Evolutionary conservation across 2,329 filamentous ascomycete species (phyloP).

Genomic region (Fusarium sp.): DNA sequence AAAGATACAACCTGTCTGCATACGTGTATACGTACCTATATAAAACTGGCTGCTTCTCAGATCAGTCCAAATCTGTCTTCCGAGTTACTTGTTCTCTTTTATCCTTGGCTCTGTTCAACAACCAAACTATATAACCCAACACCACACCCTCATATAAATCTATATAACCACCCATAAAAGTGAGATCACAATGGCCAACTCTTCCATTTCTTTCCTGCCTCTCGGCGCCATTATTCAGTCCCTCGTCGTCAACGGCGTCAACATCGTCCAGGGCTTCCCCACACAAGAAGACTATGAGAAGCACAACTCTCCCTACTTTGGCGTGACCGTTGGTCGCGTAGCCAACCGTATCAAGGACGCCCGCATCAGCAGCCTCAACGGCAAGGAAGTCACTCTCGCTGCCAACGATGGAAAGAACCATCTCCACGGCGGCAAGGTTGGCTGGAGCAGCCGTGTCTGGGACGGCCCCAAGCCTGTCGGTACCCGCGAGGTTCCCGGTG

Average conservation of each 20-base stretch:
- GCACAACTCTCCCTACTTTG: constrained; percentile 84
- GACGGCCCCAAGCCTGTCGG: constrained; percentile 74
- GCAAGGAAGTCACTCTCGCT: constrained; percentile 73
- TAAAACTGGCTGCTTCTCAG: constrained; percentile 35
- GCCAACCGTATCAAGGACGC: constrained; percentile 84
- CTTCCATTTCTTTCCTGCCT: constrained; percentile 74
- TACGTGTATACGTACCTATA: constrained; percentile 9
- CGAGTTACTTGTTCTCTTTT: constrained; percentile 8
- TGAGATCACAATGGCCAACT: constrained; percentile 55
- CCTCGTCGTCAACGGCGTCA: constrained; percentile 79
- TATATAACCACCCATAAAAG: not conserved
- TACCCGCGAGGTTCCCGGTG: constrained; percentile 60
- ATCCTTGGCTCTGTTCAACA: not conserved
- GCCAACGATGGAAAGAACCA: constrained; percentile 83
- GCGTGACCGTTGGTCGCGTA: constrained; percentile 88
- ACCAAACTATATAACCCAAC: constrained; percentile 15
- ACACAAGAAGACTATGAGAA: constrained; percentile 78
- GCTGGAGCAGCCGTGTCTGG: constrained; percentile 86
- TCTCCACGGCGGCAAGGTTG: constrained; percentile 76
- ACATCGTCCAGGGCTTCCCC: constrained; percentile 91
- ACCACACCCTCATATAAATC: constrained; percentile 1
- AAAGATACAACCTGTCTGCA: not conserved
- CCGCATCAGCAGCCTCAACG: constrained; percentile 77
- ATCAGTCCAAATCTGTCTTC: constrained; percentile 1
- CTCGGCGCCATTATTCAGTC: constrained; percentile 84